Conservation (phyloP, 345 rosid species). For the Populus ilicifolia region DNA sequence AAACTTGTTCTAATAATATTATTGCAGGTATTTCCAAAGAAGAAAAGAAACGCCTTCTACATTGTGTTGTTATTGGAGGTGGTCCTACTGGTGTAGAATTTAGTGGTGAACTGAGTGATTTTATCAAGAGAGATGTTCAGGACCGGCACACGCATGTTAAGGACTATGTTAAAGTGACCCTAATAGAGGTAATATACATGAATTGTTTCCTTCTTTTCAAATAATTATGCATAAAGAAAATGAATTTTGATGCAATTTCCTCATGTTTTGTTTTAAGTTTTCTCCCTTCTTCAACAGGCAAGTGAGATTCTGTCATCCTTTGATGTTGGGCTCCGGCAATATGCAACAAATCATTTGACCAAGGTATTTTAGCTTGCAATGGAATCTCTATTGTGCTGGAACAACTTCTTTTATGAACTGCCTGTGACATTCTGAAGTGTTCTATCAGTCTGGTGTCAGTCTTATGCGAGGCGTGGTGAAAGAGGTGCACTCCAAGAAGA, state of each 20-base stretch:
- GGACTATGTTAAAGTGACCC: conserved; percentile 75
- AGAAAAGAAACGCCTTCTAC: conserved; percentile 76
- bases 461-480: conserved; percentile 54
- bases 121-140: conserved; percentile 80
- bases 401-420: not conserved
- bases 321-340: conserved; percentile 58
- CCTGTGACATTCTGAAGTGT: conserved; percentile 12
- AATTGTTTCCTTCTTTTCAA: not conserved
- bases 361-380: conserved; percentile 37
- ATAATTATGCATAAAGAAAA: not conserved
- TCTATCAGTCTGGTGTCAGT: conserved; percentile 44
- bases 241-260: not conserved
- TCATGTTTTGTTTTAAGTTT: not conserved
- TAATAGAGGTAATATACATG: conserved; percentile 62
- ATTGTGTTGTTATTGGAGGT: conserved; percentile 91
- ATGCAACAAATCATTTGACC: conserved; percentile 61
- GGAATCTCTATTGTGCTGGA: not conserved
- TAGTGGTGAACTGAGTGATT: conserved; percentile 93
- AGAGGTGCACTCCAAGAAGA: conserved; percentile 49
- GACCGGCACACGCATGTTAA: conserved; percentile 67
- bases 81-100: conserved; percentile 99
- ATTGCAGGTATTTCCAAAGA: conserved; percentile 63
- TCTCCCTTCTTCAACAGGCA: conserved; percentile 44
- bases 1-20: not conserved
- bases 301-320: conserved; percentile 78